A percentile compares a stretch with the other conserved stretches of the same genome.
phyloP scores from a whole-genome alignment of 2,329 filamentous ascomycete species.

The Phialophora verrucosa region DNA sequence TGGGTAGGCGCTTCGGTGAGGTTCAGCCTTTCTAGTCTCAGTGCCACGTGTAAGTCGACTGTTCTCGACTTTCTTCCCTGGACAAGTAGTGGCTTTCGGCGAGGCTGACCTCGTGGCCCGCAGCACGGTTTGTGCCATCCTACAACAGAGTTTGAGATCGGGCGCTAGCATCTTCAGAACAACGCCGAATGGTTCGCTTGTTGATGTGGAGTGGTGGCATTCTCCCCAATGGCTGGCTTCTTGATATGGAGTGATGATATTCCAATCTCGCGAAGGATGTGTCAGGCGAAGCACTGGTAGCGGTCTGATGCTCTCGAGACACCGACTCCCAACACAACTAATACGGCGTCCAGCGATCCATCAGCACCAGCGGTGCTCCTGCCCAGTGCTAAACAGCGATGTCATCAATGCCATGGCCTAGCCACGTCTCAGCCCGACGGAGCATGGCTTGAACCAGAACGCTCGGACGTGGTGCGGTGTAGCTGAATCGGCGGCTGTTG shows the following conservation, averaged over 20 bases:
- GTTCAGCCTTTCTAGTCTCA: background rate
- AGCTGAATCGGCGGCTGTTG: background rate
- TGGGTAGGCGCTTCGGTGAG: too few species aligned
- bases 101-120: background rate
- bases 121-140: too few species aligned
- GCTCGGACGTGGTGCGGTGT: background rate
- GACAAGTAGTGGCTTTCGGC: background rate
- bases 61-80: background rate
- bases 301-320: background rate
- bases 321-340: background rate
- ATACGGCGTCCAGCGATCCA: background rate
- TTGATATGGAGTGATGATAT: background rate
- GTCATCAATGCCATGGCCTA: background rate
- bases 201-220: too few species aligned
- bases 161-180: background rate
- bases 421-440: background rate
- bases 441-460: background rate
- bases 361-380: background rate
- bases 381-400: background rate
- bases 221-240: background rate
- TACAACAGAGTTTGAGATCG: background rate
- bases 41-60: background rate
- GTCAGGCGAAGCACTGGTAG: too few species aligned
- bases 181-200: background rate
- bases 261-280: background rate